Conservation (phyloP, 768 basidiomycete genomes). For the Lentinula lateritia region DNA sequence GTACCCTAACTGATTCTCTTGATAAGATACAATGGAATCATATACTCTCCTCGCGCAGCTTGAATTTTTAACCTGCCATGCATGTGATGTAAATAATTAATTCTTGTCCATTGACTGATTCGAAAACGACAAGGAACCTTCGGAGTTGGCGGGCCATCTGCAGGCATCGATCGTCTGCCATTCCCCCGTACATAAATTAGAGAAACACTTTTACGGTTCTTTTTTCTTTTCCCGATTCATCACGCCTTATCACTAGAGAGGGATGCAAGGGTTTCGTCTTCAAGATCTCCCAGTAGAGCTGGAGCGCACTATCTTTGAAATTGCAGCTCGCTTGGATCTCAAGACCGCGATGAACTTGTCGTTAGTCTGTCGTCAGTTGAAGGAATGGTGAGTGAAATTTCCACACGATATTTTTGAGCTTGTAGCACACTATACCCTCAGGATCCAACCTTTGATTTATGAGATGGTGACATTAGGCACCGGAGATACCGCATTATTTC, state of each 20-base stretch:
- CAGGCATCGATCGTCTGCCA: not conserved
- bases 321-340: conserved; percentile 22
- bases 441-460: conserved; percentile 36
- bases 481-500: conserved; percentile 25
- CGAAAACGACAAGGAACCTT: not conserved
- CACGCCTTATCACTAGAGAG: not conserved
- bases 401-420: too few species aligned
- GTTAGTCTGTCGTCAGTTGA: conserved; percentile 28
- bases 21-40: conserved; percentile 4
- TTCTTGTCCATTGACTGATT: not conserved
- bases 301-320: conserved; percentile 32
- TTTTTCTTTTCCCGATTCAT: not conserved
- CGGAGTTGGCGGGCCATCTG: not conserved
- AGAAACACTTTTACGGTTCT: not conserved
- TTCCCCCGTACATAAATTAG: not conserved
- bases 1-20: not conserved
- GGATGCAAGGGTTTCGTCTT: conserved; percentile 3
- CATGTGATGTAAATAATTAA: not conserved
- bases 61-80: not conserved
- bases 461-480: conserved; percentile 29
- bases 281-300: conserved; percentile 31
- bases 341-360: conserved; percentile 23
- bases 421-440: conserved; percentile 9
- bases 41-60: not conserved
- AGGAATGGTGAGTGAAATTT: conserved; percentile 23